Evolutionary conservation across 768 basidiomycete genomes (phyloP), one percentile per base, ranked within the genome.

Genomic region (Ramaria sp.): DNA sequence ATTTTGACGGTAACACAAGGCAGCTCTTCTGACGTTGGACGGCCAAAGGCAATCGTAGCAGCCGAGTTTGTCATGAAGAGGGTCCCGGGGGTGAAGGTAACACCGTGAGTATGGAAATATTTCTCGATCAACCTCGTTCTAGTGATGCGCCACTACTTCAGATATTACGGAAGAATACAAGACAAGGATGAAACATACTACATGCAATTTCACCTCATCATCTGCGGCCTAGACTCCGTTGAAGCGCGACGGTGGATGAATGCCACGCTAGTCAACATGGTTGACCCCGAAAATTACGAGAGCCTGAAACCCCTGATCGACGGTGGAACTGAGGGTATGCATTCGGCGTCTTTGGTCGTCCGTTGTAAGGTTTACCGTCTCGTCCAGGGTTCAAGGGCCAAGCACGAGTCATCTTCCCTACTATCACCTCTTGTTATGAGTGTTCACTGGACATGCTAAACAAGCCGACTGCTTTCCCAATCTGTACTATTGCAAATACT

Each of bases 201-300:
- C 71, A 75, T 88, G 78, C 88, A 95, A 69, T 99, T 99, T 72
- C 90, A 94, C 67, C 77, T 99, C 48, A 82, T 99, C 61, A 93
- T 99, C 58, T 97, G 95, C 62, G 96, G 96, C 8, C 79, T 99
- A 37, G 96, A 99, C 67, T 96, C 93, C 3, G 88, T 99, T 27
- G 92, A 97, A 68, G 96, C 96, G 18, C 79, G 96, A 37, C 79
- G 96, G 53, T 99, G 96, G 96, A 98, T 99, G 69, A 98, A 96
- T 63, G 93, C 95, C 4, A 99, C 94, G 22, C 80, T 99, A 24
- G 92, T 97, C 30, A 88, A 92, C 63, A 75, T 98, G 62, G 92
- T 96, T 0, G 95, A 99, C 67, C 74, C 81, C n/a, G 91, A 93
- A 52, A 84, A 85, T 61, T 88, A 88, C 43, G 94, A 98, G 62